Evolutionary conservation across 352 stramenopile genomes (phyloP), one percentile per base, ranked within the genome.

Genomic region (Phytopythium kandeliae): DNA sequence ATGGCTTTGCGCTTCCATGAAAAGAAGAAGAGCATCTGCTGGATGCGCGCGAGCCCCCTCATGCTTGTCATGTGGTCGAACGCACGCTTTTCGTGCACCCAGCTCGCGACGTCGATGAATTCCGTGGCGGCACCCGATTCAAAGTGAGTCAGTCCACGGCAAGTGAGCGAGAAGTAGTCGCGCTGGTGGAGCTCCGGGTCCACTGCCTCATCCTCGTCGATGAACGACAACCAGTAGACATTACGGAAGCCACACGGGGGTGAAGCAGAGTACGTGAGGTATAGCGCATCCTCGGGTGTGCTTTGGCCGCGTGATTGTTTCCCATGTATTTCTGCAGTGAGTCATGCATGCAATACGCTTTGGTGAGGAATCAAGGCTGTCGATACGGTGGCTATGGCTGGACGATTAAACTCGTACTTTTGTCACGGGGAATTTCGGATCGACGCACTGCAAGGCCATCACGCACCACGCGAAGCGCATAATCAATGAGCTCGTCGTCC

Each of bases 11-110:
- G 66, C 31, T 86, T 87, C 78, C 78, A 89, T 8, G 71, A 85
- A 40, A 85, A 76, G 51, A 87, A 89, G 51, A 87, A 89, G 17
- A 89, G 58, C 54, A 89, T 74, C 19, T 72, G 68, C 53, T 89
- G 73, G 17, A 89, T 79, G 55, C 73, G 76, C 45, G 79, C 55
- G 2, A 89, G 51, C 0, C 75, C 72, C 5, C 68, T 53, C 73
- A 89, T 87, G 17, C 43, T 74, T 4, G 76, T 83, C 71, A 89
- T 87, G 49, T 78, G 62, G 60, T 87, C 78, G 46, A 89, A 89
- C 11, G 71, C 78, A 7, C 70, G 65, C 60, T 87, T 89, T 34
- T 89, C 76, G 22, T 74, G 52, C n/a, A 89, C 56, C 78, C 78
- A 87, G 21, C 54, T 64, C 12, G 58, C 48, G 21, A 85, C 45